phyloP scores from a whole-genome alignment of 495 filamentous ascomycete species.

The Neurospora cerealis region DNA sequence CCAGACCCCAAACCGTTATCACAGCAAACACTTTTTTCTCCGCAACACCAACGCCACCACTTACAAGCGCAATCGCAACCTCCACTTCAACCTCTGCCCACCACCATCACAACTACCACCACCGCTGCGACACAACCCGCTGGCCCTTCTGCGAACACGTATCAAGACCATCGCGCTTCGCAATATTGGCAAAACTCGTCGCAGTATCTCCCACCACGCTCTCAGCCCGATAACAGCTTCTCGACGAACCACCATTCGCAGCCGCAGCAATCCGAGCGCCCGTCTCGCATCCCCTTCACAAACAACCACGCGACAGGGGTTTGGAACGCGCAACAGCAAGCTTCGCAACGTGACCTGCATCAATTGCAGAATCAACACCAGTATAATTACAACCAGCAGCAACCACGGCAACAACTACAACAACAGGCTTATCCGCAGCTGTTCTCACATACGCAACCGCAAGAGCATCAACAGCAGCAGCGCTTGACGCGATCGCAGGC shows the following conservation, averaged over 20 bases:
- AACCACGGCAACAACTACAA: constrained; percentile 6
- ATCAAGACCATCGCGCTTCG: not conserved
- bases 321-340: not conserved
- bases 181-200: not conserved
- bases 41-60: constrained; percentile 10
- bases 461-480: constrained; percentile 4
- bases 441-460: not conserved
- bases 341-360: not conserved
- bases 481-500: not conserved
- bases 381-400: not conserved
- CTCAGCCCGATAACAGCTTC: not conserved
- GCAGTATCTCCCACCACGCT: not conserved
- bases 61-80: constrained; percentile 8
- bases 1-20: constrained; percentile 11
- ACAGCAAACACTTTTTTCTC: constrained; percentile 16
- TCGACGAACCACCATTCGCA: not conserved
- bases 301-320: not conserved
- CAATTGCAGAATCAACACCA: not conserved
- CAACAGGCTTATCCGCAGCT: constrained; percentile 9
- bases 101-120: constrained; percentile 11
- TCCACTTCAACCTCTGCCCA: constrained; percentile 9
- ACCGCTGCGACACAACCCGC: constrained; percentile 6
- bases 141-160: constrained; percentile 1
- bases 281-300: not conserved
- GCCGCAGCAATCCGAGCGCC: not conserved